Evolutionary conservation across 441 rosid genomes (phyloP).

Genomic region (Heliophila coronopifolia): DNA sequence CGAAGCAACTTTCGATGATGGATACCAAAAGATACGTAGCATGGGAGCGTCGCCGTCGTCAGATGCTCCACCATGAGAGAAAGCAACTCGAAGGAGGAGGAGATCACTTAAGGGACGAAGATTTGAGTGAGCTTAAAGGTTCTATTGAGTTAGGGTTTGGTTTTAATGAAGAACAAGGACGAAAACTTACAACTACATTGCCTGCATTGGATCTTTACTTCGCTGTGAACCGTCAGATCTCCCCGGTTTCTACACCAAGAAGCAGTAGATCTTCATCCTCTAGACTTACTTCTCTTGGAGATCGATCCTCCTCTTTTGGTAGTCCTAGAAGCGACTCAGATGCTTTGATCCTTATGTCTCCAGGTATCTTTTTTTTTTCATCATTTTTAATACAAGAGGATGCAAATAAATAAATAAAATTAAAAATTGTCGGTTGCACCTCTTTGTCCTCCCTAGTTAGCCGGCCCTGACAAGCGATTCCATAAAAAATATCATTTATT

Average conservation of each 20-base stretch:
- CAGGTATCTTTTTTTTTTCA: slow-evolving; percentile 40
- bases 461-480: no score
- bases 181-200: slow-evolving; percentile 58
- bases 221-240: slow-evolving; percentile 71
- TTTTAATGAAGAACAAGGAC: slow-evolving; percentile 73
- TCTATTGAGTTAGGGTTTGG: slow-evolving; percentile 96
- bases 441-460: no score
- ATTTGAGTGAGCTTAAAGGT: slow-evolving; percentile 81
- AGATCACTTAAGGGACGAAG: slow-evolving; percentile 65
- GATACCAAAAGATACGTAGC: slow-evolving; percentile 64
- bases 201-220: slow-evolving; percentile 94
- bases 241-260: slow-evolving; percentile 60
- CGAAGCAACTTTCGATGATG: slow-evolving; percentile 77
- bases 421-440: no score
- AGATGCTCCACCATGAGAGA: slow-evolving; percentile 42
- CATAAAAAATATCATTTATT: no score
- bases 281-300: slow-evolving; percentile 34
- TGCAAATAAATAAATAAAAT: no score
- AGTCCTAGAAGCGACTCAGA: slow-evolving; percentile 61
- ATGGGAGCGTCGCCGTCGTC: slow-evolving; percentile 81
- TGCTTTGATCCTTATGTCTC: slow-evolving; percentile 62
- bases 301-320: slow-evolving; percentile 53
- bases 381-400: no score
- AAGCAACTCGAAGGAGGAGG: slow-evolving; percentile 27
- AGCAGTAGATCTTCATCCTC: slow-evolving; percentile 45